These are phyloP conservation scores for Clarkia xantiana DNA, from an alignment of 345 rosid species.

Conservation along the genomic window DNA sequence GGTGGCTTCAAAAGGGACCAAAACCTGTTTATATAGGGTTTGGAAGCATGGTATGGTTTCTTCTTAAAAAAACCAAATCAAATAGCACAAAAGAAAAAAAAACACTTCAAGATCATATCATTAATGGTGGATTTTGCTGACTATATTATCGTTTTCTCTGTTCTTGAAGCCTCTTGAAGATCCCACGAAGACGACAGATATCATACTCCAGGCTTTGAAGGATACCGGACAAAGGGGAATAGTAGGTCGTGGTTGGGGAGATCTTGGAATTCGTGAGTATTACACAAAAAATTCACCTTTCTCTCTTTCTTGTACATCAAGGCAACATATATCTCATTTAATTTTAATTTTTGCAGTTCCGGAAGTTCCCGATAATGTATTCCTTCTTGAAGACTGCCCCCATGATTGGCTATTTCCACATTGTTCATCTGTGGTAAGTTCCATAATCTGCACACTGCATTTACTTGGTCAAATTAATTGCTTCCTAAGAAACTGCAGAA, in stretches of 20 bases:
- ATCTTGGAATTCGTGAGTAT: conserved; percentile 67
- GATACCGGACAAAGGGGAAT: conserved; percentile 89
- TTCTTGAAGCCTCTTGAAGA: conserved; percentile 86
- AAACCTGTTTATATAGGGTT: conserved; percentile 86
- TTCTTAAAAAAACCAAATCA: not conserved
- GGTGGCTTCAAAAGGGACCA: conserved; percentile 69
- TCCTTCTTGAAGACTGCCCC: conserved; percentile 85
- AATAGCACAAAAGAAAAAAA: no score
- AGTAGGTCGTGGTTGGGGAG: conserved; percentile 93
- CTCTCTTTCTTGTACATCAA: no score
- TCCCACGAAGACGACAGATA: conserved; percentile 55
- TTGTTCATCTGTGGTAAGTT: conserved; percentile 85
- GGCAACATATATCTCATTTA: not conserved
- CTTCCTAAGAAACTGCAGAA: no score
- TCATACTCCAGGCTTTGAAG: conserved; percentile 68
- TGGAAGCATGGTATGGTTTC: conserved; percentile 85
- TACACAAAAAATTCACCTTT: no score
- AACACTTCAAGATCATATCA: no score
- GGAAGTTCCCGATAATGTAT: conserved; percentile 53
- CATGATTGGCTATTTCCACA: conserved; percentile 99
- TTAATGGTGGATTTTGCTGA: not conserved
- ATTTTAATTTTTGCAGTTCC: conserved; percentile 29
- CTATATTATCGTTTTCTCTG: conserved; percentile 9
- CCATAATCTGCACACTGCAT: no score
- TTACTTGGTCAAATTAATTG: no score